Evolutionary conservation across 805 yeast species (phyloP), one percentile per base, ranked within the genome.

Genomic region (Kuraishia cidri): DNA sequence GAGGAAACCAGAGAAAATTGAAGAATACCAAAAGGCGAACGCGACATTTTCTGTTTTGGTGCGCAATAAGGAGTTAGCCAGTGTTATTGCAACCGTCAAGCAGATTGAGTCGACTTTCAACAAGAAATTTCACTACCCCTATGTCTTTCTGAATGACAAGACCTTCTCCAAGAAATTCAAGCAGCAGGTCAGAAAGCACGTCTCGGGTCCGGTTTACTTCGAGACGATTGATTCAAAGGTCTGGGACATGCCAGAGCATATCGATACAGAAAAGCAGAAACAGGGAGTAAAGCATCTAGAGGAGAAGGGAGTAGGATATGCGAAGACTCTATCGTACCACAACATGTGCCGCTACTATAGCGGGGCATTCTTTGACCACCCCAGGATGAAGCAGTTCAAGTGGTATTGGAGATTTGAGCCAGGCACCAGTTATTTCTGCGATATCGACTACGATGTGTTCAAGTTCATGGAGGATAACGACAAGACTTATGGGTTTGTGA

Each of bases 351-450:
- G 94, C 17, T 84, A 78, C 54, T 81, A 82, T 50, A 74, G 80
- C 31, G 74, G 72, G 9, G 57, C 56, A 37, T 80, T 83, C 46
- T 80, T 67, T 48, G 65, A 79, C 31, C 71, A 79, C 39, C 82
- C 82, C 9, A 66, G 71, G 35, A 50, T 84, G 48, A 58, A 64
- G 37, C 62, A 81, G 37, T 79, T 66, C 56, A 68, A 64, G 43
- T 84, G 78, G 56, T 80, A 79, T 48, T 84, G 94, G 95, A 62
- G 95, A 39, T 62, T 84, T 30, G 94, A 84, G 54, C 94, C 94
- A 6, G 60, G 59, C 23, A 83, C 85, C 1, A 62, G 66, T 18
- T 82, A 78, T 47, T 80, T 62, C 47, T 75, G 85, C 46, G 72
- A 76, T 34, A 56, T 84, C 27, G 72, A 81, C 34, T 84, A 85